Evolutionary conservation across 257 asterid genomes (phyloP).

Genomic region (Solanum okadae): DNA sequence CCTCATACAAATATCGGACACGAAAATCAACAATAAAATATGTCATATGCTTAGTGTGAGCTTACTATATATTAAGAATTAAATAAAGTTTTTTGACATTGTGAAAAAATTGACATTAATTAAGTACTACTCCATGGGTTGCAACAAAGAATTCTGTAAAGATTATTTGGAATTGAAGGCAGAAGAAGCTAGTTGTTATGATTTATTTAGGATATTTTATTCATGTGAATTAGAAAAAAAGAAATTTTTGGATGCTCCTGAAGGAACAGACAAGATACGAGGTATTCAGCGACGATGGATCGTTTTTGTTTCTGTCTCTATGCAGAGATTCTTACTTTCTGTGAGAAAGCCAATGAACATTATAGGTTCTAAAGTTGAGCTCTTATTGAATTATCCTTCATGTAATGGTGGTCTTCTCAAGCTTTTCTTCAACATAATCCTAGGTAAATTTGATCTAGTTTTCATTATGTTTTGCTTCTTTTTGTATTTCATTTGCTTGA

Average conservation of each 20-base stretch:
- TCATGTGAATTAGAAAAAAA: conserved; percentile 24
- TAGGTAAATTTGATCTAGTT: conserved; percentile 13
- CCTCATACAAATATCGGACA: neutral
- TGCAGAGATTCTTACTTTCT: conserved; percentile 26
- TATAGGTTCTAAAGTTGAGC: conserved; percentile 31
- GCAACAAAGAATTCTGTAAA: conserved; percentile 17
- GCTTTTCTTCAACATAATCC: conserved; percentile 31
- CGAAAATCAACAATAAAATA: neutral
- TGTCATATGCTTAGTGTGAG: neutral
- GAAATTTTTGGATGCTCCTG: conserved; percentile 18
- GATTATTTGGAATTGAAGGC: conserved; percentile 33
- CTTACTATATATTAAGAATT: neutral
- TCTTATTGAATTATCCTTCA: conserved; percentile 30
- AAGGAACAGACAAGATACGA: neutral
- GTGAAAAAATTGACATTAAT: neutral
- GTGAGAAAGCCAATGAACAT: conserved; percentile 34
- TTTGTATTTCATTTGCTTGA: neutral
- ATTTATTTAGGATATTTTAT: conserved; percentile 31
- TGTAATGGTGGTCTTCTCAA: conserved; percentile 41
- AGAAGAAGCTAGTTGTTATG: conserved; percentile 29
- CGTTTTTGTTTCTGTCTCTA: conserved; percentile 36
- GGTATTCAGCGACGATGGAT: conserved; percentile 44
- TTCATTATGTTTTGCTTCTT: neutral
- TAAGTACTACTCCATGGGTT: neutral
- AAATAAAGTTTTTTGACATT: neutral